A percentile compares a stretch with the other conserved stretches of the same genome.
Conservation (phyloP, 345 rosid genomes). For the Hibiscus tridactylites region DNA sequence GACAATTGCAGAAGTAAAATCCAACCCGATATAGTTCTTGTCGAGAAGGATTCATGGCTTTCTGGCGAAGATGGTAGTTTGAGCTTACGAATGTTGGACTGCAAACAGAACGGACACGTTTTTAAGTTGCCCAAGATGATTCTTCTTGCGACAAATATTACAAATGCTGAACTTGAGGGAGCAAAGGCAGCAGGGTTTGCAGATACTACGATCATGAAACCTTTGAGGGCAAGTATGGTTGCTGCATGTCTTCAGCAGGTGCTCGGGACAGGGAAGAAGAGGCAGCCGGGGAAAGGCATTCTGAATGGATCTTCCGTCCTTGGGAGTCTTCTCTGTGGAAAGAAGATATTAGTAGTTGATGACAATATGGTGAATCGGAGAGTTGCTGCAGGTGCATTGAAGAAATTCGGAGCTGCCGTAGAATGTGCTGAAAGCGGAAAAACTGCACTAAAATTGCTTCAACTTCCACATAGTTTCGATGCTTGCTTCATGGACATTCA, state of each 20-base stretch:
- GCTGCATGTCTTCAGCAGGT: slow-evolving; percentile 92
- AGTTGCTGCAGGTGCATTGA: slow-evolving; percentile 91
- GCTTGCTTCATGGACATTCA: slow-evolving; percentile 99
- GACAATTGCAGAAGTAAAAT: slow-evolving; percentile 30
- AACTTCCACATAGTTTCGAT: slow-evolving; percentile 70
- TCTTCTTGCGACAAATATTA: slow-evolving; percentile 77
- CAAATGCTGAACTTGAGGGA: slow-evolving; percentile 48
- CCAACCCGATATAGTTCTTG: slow-evolving; percentile 59
- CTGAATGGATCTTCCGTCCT: slow-evolving; percentile 41
- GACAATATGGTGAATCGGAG: slow-evolving; percentile 82
- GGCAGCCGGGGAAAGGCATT: slow-evolving; percentile 33
- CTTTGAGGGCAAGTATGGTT: slow-evolving; percentile 89
- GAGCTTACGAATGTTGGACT: slow-evolving; percentile 23
- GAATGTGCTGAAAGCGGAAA: slow-evolving; percentile 86
- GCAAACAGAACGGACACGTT: slow-evolving; percentile 42
- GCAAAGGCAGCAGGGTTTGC: slow-evolving; percentile 83
- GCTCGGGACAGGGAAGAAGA: slow-evolving; percentile 58
- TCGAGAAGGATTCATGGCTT: slow-evolving; percentile 89
- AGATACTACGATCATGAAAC: slow-evolving; percentile 87
- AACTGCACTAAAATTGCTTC: slow-evolving; percentile 66
- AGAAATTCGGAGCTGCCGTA: slow-evolving; percentile 86
- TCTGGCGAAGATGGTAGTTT: slow-evolving; percentile 40
- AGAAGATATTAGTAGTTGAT: slow-evolving; percentile 86
- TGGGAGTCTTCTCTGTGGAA: slow-evolving; percentile 57
- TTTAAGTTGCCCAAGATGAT: slow-evolving; percentile 52